phyloP scores from a whole-genome alignment of 2,329 filamentous ascomycete genomes.

The Lecanicillium sp. region DNA sequence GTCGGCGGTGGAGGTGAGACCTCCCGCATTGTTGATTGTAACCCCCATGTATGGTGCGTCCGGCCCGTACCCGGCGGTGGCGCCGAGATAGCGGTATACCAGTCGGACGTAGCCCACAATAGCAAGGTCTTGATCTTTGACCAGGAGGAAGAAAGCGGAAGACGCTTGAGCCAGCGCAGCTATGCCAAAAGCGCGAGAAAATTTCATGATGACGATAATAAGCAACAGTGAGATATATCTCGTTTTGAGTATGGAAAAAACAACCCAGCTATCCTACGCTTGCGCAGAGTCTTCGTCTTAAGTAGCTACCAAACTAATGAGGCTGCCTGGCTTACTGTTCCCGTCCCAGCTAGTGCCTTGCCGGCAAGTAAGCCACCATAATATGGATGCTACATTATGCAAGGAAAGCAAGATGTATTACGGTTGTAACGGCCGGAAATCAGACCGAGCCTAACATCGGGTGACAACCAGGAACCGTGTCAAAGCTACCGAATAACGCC shows the following conservation, averaged over 20 bases:
- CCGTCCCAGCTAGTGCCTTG: background rate
- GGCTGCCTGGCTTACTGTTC: slow-evolving; percentile 9
- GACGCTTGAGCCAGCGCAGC: slow-evolving; percentile 3
- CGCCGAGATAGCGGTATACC: slow-evolving; percentile 10
- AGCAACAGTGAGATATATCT: too few relatives aligned
- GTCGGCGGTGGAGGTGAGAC: slow-evolving; percentile 9
- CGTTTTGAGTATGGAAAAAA: too few relatives aligned
- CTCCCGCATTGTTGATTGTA: background rate
- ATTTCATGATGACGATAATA: slow-evolving; percentile 6
- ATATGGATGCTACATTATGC: slow-evolving; percentile 1
- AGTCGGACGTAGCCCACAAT: slow-evolving; percentile 7
- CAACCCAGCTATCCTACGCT: too few relatives aligned
- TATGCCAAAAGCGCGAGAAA: background rate
- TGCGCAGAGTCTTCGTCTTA: too few relatives aligned
- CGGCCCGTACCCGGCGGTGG: slow-evolving; percentile 4
- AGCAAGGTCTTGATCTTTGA: slow-evolving; percentile 9
- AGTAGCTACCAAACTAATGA: too few relatives aligned
- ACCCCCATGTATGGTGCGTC: slow-evolving; percentile 13
- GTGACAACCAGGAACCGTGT: too few relatives aligned
- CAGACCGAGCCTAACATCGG: background rate
- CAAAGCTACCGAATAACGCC: too few relatives aligned
- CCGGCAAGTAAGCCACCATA: slow-evolving; percentile 5
- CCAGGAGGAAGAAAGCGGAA: slow-evolving; percentile 10
- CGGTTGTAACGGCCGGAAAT: background rate
- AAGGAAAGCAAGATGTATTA: background rate